These are phyloP conservation scores for Chlamydomonas sp. DNA, from an alignment of 139 green algal genomes.

Conservation along the genomic window DNA sequence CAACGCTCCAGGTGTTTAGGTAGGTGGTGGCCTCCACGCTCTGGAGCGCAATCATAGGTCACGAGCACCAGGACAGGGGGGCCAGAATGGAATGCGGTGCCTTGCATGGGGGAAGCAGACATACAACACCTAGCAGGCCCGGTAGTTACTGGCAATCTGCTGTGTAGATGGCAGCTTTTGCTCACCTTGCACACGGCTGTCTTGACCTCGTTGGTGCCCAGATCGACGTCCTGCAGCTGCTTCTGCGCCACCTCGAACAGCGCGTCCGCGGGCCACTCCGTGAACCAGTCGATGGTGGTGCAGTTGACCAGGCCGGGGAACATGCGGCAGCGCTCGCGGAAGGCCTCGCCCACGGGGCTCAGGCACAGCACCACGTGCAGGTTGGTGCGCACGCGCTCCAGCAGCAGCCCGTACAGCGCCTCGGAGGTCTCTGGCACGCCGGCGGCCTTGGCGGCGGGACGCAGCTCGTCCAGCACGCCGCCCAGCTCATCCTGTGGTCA, in stretches of 20 bases:
- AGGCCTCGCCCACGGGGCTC: slow-evolving; percentile 77
- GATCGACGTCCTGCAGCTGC: slow-evolving; percentile 64
- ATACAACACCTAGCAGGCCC: too few relatives aligned
- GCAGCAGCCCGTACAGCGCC: slow-evolving; percentile 79
- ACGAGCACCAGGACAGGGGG: too few relatives aligned
- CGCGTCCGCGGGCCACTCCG: slow-evolving; percentile 82
- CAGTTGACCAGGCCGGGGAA: slow-evolving; percentile 89
- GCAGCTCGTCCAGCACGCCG: slow-evolving; percentile 79
- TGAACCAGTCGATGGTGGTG: slow-evolving; percentile 92
- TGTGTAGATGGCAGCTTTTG: neutral
- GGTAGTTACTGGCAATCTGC: neutral
- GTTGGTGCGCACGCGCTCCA: slow-evolving; percentile 83
- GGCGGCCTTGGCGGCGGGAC: slow-evolving; percentile 67
- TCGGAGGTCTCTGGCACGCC: slow-evolving; percentile 69
- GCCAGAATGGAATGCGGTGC: too few relatives aligned
- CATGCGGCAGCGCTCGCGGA: slow-evolving; percentile 82
- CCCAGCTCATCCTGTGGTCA: slow-evolving; percentile 73
- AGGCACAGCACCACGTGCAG: slow-evolving; percentile 87
- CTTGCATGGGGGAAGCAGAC: too few relatives aligned
- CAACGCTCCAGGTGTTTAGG: too few relatives aligned
- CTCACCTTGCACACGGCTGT: slow-evolving; percentile 70
- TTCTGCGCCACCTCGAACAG: slow-evolving; percentile 77
- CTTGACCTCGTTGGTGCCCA: slow-evolving; percentile 69
- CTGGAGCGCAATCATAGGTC: too few relatives aligned
- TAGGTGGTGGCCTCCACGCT: too few relatives aligned